Conservation (phyloP, 352 stramenopile species). For the Stephanocyclus meneghinianus region DNA sequence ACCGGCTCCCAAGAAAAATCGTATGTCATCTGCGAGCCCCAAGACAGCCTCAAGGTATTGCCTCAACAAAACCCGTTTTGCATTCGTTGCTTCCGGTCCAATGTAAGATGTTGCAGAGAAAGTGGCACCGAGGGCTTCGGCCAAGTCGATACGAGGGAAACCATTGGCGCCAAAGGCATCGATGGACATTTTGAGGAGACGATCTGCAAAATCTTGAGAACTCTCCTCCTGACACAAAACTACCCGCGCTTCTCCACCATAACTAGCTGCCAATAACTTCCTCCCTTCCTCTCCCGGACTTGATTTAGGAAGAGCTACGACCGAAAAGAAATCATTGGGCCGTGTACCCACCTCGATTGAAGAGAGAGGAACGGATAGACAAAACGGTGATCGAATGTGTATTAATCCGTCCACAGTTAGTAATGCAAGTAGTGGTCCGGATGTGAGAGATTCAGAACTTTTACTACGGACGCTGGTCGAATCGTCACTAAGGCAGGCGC, state of each 20-base stretch:
- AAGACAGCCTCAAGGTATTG: conserved; percentile 80
- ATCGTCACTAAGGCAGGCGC: background rate
- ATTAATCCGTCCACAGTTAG: conserved; percentile 77
- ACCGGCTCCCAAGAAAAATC: conserved; percentile 3
- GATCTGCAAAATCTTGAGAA: conserved; percentile 75
- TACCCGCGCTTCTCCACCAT: conserved; percentile 65
- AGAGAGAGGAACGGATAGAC: conserved; percentile 69
- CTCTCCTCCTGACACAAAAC: conserved; percentile 46
- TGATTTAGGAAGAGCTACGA: conserved; percentile 41
- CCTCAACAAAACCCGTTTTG: conserved; percentile 60
- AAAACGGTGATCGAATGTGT: conserved; percentile 69
- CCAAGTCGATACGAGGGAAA: conserved; percentile 74
- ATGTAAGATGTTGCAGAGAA: conserved; percentile 79
- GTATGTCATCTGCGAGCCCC: conserved; percentile 45
- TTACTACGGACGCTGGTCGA: background rate
- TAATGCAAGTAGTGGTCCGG: conserved; percentile 57
- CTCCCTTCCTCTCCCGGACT: conserved; percentile 2
- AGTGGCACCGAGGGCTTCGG: conserved; percentile 70
- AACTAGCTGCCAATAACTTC: conserved; percentile 45
- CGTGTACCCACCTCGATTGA: conserved; percentile 77
- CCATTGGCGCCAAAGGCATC: conserved; percentile 80
- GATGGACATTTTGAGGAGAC: conserved; percentile 74
- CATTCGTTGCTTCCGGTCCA: conserved; percentile 52
- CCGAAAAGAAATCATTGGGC: conserved; percentile 79
- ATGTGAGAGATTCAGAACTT: background rate